Conservation (phyloP, 2,329 filamentous ascomycete genomes). For the Xylaria polymorpha region DNA sequence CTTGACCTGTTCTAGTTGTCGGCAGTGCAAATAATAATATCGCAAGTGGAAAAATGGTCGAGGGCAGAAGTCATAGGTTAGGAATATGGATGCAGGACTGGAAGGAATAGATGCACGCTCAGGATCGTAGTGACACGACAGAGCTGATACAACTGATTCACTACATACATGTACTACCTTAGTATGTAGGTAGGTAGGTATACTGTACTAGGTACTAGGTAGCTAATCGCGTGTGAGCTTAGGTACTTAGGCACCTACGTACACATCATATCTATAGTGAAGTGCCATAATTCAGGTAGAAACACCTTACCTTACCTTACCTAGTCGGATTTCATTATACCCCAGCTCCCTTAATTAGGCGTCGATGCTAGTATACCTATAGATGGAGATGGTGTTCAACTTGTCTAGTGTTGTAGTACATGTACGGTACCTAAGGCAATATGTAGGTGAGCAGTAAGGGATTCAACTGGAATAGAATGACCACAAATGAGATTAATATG, state of each 20-base stretch:
- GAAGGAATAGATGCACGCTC: not conserved
- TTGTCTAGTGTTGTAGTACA: no score
- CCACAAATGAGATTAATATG: not conserved
- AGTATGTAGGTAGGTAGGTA: no score
- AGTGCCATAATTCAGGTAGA: not conserved
- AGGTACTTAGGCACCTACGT: not conserved
- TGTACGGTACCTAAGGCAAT: no score
- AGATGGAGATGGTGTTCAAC: not conserved
- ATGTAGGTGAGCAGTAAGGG: not conserved
- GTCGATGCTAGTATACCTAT: not conserved
- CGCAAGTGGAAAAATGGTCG: slow-evolving; percentile 15
- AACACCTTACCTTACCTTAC: not conserved
- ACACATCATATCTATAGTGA: not conserved
- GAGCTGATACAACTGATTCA: not conserved
- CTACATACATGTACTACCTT: not conserved
- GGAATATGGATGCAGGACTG: not conserved
- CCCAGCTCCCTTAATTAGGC: not conserved
- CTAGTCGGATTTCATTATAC: no score
- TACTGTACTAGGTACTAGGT: no score
- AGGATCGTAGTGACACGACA: slow-evolving; percentile 6
- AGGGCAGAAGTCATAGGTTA: not conserved
- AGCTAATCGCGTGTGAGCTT: not conserved
- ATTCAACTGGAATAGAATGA: not conserved
- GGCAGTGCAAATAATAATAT: slow-evolving; percentile 13
- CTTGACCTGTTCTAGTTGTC: not conserved